Base-by-base conservation (phyloP, 805 yeast species). In the Priceomyces fermenticarens region DNA sequence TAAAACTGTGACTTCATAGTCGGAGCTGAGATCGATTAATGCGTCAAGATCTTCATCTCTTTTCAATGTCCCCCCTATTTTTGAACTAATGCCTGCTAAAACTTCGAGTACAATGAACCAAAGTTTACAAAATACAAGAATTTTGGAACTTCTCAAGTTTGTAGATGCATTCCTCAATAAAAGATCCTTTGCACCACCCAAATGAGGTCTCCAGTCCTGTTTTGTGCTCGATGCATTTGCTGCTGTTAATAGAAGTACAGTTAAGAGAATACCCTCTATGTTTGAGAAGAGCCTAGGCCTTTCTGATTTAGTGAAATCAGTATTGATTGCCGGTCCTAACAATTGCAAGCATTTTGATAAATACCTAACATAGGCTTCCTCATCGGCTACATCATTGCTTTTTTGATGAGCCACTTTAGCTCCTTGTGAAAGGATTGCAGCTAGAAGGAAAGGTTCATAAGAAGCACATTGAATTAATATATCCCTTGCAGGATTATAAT, bases 381-480 rank as follows among this genome's bases (percentile, higher is more conserved):
- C 88, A 55, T 83, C 87, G 33, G 75, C 75, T 0, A 70, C 62
- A 10, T 62, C 53, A n/a, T 59, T 51, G 2, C 71, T 63, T 31
- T 67, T 65, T 39, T 75, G 63, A 42, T 70, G 74, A 1, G 75
- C 61, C 3, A 76, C 67, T 35, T 79, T 67, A 0, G 90, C 89
- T 10, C 90, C 90, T 43, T 82, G 83, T 0, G 90, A 85, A 35
- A 85, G 56, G 3, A 83, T 73, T 0, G 88, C 86, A 11, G 86
- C 83, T 37, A 84, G 61, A 10, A 85, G 55, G 52, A 80, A 83
- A 0, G 82, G 67, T 49, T 80, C 85, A 14, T 71, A 70, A 20
- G 73, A 66, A 0, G 88, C 86, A 55, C 78, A 77, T 20, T 73
- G 68, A 14, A 85, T 55, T 5, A 85, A 56, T 4, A 83, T 75